Conservation (phyloP, 345 rosid species). For the Eucalyptus tenuipes region DNA sequence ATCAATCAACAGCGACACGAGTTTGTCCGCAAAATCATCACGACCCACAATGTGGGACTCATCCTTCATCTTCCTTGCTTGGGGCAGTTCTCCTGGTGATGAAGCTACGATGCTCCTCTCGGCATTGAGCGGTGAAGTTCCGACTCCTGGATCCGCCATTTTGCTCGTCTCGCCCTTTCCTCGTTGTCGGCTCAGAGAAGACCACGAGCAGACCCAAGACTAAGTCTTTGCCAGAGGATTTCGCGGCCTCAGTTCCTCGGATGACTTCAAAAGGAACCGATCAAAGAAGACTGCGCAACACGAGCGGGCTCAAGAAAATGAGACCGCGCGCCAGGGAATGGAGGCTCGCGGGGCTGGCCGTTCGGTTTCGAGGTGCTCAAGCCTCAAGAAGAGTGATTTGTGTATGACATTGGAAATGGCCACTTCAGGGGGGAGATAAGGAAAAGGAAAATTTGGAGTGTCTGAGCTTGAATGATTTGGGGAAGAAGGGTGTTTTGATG, state of each 20-base stretch:
- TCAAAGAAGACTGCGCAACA: accelerated
- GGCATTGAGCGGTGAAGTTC: not conserved
- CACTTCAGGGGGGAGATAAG: too few relatives aligned
- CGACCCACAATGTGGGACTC: too few relatives aligned
- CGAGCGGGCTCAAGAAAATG: not conserved
- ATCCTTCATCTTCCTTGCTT: too few relatives aligned
- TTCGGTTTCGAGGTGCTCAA: not conserved
- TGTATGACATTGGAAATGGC: not conserved
- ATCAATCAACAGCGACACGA: too few relatives aligned
- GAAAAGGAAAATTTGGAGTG: too few relatives aligned
- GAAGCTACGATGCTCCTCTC: not conserved
- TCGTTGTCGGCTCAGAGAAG: too few relatives aligned
- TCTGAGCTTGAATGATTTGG: too few relatives aligned
- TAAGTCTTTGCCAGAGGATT: not conserved
- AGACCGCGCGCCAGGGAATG: not conserved
- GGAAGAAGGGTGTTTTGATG: too few relatives aligned
- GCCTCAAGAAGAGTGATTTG: not conserved
- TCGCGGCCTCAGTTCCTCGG: not conserved
- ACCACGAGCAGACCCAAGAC: not conserved
- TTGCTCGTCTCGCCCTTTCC: too few relatives aligned
- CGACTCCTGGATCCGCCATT: not conserved
- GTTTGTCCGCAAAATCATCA: accelerated
- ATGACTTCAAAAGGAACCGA: not conserved
- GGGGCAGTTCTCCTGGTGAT: too few relatives aligned
- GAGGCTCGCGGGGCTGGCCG: not conserved